Conservation (phyloP, 345 rosid genomes). For the Limnanthes douglasii region DNA sequence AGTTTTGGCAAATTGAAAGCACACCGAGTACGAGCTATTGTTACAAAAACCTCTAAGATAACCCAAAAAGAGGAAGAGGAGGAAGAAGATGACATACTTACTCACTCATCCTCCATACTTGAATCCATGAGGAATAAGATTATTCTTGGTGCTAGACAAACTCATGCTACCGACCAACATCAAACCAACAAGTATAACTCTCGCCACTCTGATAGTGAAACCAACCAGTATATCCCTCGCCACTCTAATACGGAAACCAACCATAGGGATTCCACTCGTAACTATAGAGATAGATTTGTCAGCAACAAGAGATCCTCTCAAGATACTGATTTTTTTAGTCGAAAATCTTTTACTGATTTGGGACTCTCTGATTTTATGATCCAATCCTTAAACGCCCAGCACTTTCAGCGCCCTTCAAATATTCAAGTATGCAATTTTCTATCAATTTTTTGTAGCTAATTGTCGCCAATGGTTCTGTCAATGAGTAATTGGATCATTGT, state of each 20-base stretch:
- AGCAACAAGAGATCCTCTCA: slow-evolving; percentile 13
- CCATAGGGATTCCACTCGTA: slow-evolving; percentile 16
- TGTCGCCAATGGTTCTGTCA: neutral
- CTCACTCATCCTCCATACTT: slow-evolving; percentile 14
- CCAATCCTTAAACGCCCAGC: slow-evolving; percentile 45
- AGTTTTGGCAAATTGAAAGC: slow-evolving; percentile 49
- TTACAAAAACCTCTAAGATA: slow-evolving; percentile 21
- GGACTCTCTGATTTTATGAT: slow-evolving; percentile 60
- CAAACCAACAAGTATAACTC: neutral
- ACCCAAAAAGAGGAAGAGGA: slow-evolving; percentile 12
- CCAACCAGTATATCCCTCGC: too few species aligned
- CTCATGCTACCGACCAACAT: too few species aligned
- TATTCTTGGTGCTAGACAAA: slow-evolving; percentile 9
- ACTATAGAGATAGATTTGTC: slow-evolving; percentile 13
- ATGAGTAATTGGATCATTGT: neutral
- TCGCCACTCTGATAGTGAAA: slow-evolving; percentile 8
- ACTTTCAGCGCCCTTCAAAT: slow-evolving; percentile 52
- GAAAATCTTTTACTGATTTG: slow-evolving; percentile 47
- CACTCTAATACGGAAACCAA: slow-evolving; percentile 12
- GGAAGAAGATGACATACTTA: slow-evolving; percentile 12
- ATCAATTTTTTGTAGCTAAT: neutral
- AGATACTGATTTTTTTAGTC: slow-evolving; percentile 51
- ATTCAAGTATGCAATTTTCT: slow-evolving; percentile 45
- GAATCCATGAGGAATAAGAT: slow-evolving; percentile 15
- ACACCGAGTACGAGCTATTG: slow-evolving; percentile 43